These are phyloP conservation scores for Chrysoporthe puriensis DNA, from an alignment of 2,329 filamentous ascomycete genomes.

Conservation along the genomic window DNA sequence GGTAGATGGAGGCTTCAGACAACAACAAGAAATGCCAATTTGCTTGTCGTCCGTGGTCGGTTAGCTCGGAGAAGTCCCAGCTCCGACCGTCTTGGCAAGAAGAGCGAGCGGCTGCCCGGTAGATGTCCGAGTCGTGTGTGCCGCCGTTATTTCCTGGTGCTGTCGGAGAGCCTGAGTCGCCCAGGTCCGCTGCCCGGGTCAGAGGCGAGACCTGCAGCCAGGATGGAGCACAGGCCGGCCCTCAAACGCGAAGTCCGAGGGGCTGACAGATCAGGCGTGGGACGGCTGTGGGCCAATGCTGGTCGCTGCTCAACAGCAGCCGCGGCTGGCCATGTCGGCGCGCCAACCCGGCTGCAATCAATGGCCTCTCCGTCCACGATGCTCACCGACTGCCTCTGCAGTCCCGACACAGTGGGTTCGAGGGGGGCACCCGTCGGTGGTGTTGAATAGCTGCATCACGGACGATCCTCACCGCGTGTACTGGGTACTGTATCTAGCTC, in stretches of 20 bases:
- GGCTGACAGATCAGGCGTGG: neutral
- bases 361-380: neutral
- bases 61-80: no score
- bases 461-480: neutral
- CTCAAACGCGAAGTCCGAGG: neutral
- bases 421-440: neutral
- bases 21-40: no score
- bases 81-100: no score
- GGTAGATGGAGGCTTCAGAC: no score
- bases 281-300: no score
- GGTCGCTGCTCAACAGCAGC: no score
- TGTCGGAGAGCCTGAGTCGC: neutral
- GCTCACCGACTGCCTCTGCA: no score
- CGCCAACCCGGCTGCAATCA: neutral
- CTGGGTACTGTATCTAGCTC: neutral
- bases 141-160: neutral
- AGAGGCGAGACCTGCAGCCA: neutral
- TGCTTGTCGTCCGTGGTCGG: no score
- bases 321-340: no score
- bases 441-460: neutral
- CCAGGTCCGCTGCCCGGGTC: neutral
- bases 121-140: neutral
- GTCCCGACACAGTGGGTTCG: neutral
- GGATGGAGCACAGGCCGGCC: neutral
- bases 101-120: neutral